Evolutionary conservation across 306 rosid genomes (phyloP).

Genomic region (Bauhinia variegata): DNA sequence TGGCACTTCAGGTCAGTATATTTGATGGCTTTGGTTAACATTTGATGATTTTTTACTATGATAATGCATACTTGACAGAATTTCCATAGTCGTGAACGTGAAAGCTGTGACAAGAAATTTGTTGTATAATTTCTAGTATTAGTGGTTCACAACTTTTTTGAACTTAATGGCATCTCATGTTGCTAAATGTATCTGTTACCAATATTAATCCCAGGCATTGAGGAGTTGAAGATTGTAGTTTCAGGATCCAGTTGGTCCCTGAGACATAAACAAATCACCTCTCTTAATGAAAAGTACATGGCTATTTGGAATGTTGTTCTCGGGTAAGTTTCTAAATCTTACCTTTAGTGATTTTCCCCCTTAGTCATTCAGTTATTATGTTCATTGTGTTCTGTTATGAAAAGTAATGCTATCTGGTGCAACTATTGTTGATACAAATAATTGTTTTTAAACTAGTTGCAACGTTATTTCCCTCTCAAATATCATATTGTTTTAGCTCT

Average conservation of each 20-base stretch:
- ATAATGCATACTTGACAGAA: constrained; percentile 16
- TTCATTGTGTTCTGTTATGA: constrained; percentile 1
- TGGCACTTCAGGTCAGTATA: constrained; percentile 65
- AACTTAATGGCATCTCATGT: constrained; percentile 31
- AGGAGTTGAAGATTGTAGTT: constrained; percentile 72
- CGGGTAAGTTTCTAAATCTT: constrained; percentile 55
- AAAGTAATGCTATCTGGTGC: constrained; percentile 21
- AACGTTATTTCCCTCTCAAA: no score
- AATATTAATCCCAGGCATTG: constrained; percentile 60
- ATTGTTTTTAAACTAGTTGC: no score
- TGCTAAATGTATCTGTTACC: constrained; percentile 34
- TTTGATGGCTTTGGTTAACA: constrained; percentile 14
- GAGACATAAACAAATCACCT: constrained; percentile 62
- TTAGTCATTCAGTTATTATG: constrained; percentile 24
- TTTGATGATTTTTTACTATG: constrained; percentile 20
- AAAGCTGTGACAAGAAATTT: constrained; percentile 24
- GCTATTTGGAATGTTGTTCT: constrained; percentile 55
- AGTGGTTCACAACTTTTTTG: constrained; percentile 23
- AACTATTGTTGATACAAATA: constrained; percentile 14
- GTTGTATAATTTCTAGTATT: constrained; percentile 24
- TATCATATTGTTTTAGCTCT: no score
- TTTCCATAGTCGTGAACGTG: constrained; percentile 27
- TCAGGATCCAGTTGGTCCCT: constrained; percentile 70
- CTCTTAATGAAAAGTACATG: constrained; percentile 62
- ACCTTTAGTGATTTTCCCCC: neutral